Evolutionary conservation across 768 basidiomycete genomes (phyloP).

Genomic region (Leccinum sublutescens): DNA sequence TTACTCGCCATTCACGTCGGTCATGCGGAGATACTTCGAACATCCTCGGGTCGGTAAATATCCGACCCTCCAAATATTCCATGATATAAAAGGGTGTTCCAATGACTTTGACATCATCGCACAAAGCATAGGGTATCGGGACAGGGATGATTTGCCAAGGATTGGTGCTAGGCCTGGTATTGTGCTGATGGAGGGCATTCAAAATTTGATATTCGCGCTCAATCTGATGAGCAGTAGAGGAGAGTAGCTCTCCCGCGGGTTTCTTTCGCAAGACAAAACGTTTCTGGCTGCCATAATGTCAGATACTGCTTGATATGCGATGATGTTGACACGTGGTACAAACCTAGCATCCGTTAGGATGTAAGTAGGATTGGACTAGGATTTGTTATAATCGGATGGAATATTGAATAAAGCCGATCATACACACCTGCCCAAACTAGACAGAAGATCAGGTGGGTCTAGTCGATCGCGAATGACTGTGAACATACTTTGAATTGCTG

Average conservation of each 20-base stretch:
- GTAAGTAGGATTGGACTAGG: slow-evolving; percentile 94
- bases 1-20: slow-evolving; percentile 66
- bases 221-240: slow-evolving; percentile 90
- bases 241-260: slow-evolving; percentile 83
- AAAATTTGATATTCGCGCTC: slow-evolving; percentile 91
- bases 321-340: slow-evolving; percentile 19
- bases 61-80: slow-evolving; percentile 92
- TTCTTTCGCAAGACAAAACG: slow-evolving; percentile 91
- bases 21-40: slow-evolving; percentile 61
- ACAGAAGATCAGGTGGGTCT: slow-evolving; percentile 4
- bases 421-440: slow-evolving; percentile 83
- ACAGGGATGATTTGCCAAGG: slow-evolving; percentile 67
- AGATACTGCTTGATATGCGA: slow-evolving; percentile 3
- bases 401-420: background rate
- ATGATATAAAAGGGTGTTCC: slow-evolving; percentile 96
- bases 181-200: slow-evolving; percentile 72
- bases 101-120: slow-evolving; percentile 71
- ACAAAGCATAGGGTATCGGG: slow-evolving; percentile 80
- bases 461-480: background rate
- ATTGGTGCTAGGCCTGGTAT: slow-evolving; percentile 49
- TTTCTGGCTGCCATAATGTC: slow-evolving; percentile 37
- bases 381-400: background rate
- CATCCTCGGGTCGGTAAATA: slow-evolving; percentile 86
- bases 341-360: slow-evolving; percentile 80
- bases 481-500: slow-evolving; percentile 88